Evolutionary conservation across 75 land plant genomes (phyloP).

Genomic region (Sequoia sempervirens): DNA sequence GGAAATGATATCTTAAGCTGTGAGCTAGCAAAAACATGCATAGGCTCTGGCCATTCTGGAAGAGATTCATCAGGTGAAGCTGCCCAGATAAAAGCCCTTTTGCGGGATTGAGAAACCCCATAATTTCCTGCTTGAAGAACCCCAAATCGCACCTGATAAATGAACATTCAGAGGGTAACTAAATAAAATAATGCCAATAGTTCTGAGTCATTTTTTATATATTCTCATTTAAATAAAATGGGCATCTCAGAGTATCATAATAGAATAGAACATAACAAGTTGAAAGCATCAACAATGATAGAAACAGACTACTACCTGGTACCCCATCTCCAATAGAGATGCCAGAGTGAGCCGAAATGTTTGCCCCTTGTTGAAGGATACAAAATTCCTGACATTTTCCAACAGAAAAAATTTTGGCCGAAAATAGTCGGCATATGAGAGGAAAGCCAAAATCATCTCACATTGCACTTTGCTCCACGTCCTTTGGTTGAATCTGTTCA

Average conservation of each 20-base stretch:
- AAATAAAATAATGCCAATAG: neutral
- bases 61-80: slow-evolving; percentile 77
- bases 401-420: slow-evolving; percentile 79
- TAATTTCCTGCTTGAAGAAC: slow-evolving; percentile 93
- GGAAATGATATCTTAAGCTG: slow-evolving; percentile 69
- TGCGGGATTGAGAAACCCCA: slow-evolving; percentile 94
- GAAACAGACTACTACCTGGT: slow-evolving; percentile 44
- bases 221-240: neutral
- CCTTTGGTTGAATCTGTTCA: slow-evolving; percentile 93
- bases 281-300: neutral
- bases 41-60: slow-evolving; percentile 98
- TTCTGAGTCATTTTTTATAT: neutral
- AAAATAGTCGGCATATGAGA: slow-evolving; percentile 94
- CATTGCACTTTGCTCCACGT: slow-evolving; percentile 96
- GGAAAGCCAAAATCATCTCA: slow-evolving; percentile 90
- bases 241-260: no score
- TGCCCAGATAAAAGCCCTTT: slow-evolving; percentile 97
- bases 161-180: neutral
- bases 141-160: slow-evolving; percentile 85
- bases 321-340: slow-evolving; percentile 71
- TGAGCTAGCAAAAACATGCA: slow-evolving; percentile 85
- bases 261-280: neutral
- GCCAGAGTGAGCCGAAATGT: slow-evolving; percentile 77
- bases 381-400: slow-evolving; percentile 92
- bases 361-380: slow-evolving; percentile 93